Conservation (phyloP, 192 early-diverging fungal species). For the Umbelopsis sp. region DNA sequence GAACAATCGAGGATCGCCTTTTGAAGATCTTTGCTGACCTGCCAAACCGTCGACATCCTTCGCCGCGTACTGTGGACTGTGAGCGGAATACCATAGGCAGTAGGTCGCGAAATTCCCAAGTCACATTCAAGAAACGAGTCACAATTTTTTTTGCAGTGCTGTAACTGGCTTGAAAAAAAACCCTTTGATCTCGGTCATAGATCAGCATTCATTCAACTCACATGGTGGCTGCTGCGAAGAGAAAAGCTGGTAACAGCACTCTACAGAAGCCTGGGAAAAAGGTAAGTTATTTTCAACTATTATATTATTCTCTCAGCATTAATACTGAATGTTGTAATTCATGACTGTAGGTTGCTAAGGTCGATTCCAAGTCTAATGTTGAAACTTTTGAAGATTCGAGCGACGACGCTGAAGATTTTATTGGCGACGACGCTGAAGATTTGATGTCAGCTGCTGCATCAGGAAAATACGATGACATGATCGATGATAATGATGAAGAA, state of each 20-base stretch:
- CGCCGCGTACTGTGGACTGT: background rate
- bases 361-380: background rate
- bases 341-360: background rate
- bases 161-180: background rate
- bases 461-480: conserved; percentile 18
- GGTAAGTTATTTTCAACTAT: background rate
- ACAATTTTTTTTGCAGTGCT: conserved; percentile 9
- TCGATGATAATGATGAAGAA: conserved; percentile 49
- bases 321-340: background rate
- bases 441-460: conserved; percentile 11
- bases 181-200: background rate
- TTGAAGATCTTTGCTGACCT: conserved; percentile 47
- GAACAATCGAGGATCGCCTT: conserved; percentile 65
- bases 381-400: conserved; percentile 2
- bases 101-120: background rate
- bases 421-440: conserved; percentile 27
- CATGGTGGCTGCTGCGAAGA: conserved; percentile 14
- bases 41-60: conserved; percentile 9
- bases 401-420: conserved; percentile 10
- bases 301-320: background rate
- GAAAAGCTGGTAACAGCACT: background rate
- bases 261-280: background rate
- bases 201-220: background rate
- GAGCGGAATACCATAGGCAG: background rate
- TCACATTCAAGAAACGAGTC: conserved; percentile 9